Conservation (phyloP, 2,329 filamentous ascomycete species). For the Cordyceps cicadae region DNA sequence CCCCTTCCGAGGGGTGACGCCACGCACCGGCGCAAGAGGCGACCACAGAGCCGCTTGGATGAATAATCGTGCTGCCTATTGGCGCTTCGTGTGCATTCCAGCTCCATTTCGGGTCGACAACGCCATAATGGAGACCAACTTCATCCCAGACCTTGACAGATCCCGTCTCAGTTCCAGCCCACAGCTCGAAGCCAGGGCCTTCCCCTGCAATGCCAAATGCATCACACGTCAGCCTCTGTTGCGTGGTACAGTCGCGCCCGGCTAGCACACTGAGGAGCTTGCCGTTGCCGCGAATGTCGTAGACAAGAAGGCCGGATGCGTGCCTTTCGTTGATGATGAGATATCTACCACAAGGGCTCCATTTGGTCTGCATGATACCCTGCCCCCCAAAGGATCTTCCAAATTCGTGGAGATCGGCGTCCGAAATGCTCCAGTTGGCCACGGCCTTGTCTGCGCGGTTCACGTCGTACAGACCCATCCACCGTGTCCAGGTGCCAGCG, state of each 20-base stretch:
- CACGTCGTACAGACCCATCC: slow-evolving; percentile 56
- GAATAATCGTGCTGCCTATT: slow-evolving; percentile 42
- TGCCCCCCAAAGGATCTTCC: slow-evolving; percentile 43
- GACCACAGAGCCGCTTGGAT: slow-evolving; percentile 46
- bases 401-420: slow-evolving; percentile 36
- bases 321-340: slow-evolving; percentile 54
- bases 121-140: slow-evolving; percentile 40
- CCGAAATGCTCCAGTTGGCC: slow-evolving; percentile 52
- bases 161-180: slow-evolving; percentile 50
- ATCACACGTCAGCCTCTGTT: slow-evolving; percentile 49
- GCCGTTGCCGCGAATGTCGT: slow-evolving; percentile 53
- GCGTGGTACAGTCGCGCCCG: slow-evolving; percentile 41
- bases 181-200: slow-evolving; percentile 47
- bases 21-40: slow-evolving; percentile 51
- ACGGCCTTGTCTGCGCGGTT: slow-evolving; percentile 43
- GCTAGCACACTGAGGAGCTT: slow-evolving; percentile 46
- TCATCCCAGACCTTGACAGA: slow-evolving; percentile 50
- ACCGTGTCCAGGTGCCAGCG: slow-evolving; percentile 56
- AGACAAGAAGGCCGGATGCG: slow-evolving; percentile 47
- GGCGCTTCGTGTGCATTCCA: slow-evolving; percentile 41
- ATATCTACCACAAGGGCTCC: slow-evolving; percentile 57
- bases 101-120: slow-evolving; percentile 37
- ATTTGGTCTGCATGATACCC: slow-evolving; percentile 52
- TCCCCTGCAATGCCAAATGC: slow-evolving; percentile 35
- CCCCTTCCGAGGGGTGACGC: slow-evolving; percentile 25